Base-by-base conservation (phyloP, 2,329 filamentous ascomycete species). In the Polychaeton citri region DNA sequence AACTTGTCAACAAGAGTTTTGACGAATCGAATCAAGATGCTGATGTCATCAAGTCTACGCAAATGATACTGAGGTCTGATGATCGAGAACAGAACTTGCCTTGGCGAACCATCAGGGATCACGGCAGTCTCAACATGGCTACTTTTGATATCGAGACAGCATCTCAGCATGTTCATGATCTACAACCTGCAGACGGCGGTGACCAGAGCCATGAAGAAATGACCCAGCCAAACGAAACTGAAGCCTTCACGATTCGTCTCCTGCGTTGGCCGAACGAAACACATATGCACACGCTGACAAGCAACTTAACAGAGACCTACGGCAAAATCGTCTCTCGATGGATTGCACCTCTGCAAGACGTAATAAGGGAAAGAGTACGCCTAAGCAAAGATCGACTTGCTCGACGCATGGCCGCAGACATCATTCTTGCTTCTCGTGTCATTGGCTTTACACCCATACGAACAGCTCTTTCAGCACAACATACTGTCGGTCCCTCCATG, bases 351-450 rank as follows among this genome's bases (percentile, higher is more conserved):
- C 42, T 55, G 1, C 38, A 46, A 15, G 38, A 35, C 9, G 34
- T 43, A 7, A 39, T 50, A 3, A 37, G 47, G 19, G 53, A 50
- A 16, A 37, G 48, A 19, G 40, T 48, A 12, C 47, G 53, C 16
- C 43, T 56, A n/a, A 49, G 50, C 8, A 57, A 52, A 41, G 51
- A 51, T 19, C 42, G 50, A 18, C 35, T 51, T 3, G 49, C 46
- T 15, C 43, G 46, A 12, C 44, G 41, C 12, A 37, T 50, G 12
- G 58, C 62, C 10, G 51, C 55, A 4, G 55, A 63, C 30, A 32
- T 64, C 2, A 42, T 54, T 2, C 43, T 66, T 4, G 54, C 61
- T 21, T 58, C 54, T 8, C 38, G 42, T 20, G 38, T 42, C 7
- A 32, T 50, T 2, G 33, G 38, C n/a, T n/a, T n/a, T n/a, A n/a